These are phyloP conservation scores for Fusarium begoniae DNA, from an alignment of 2,329 filamentous ascomycete genomes.

Conservation along the genomic window DNA sequence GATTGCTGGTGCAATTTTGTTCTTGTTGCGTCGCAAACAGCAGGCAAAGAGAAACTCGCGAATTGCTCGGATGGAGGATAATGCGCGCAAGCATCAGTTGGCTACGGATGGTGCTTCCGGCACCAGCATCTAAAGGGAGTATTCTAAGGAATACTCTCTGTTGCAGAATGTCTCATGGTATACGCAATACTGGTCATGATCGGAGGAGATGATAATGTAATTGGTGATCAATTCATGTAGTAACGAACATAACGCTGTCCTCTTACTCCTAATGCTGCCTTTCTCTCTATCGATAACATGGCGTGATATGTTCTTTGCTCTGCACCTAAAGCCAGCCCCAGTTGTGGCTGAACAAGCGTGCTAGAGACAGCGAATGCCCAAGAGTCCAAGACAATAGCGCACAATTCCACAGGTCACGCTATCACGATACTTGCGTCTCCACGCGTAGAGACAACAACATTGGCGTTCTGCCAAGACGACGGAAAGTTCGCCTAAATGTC, in stretches of 20 bases:
- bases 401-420: background rate
- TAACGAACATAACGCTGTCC: background rate
- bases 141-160: background rate
- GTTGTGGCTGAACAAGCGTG: background rate
- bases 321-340: background rate
- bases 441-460: background rate
- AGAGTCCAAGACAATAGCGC: background rate
- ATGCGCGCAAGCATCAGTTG: conserved; percentile 29
- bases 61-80: conserved; percentile 29
- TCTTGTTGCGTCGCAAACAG: conserved; percentile 56
- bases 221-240: background rate
- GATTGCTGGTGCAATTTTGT: conserved; percentile 66
- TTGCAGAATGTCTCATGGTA: no score
- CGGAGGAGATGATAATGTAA: background rate
- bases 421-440: background rate
- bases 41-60: conserved; percentile 18
- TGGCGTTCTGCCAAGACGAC: background rate
- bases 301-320: background rate
- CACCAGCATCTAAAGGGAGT: background rate
- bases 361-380: background rate
- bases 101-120: conserved; percentile 11
- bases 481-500: background rate
- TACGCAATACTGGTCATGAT: background rate
- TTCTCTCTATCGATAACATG: background rate
- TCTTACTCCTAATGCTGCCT: background rate